Evolutionary conservation across 2,329 filamentous ascomycete species (phyloP), one percentile per base, ranked within the genome.

Genomic region (Dendryphion nanum): DNA sequence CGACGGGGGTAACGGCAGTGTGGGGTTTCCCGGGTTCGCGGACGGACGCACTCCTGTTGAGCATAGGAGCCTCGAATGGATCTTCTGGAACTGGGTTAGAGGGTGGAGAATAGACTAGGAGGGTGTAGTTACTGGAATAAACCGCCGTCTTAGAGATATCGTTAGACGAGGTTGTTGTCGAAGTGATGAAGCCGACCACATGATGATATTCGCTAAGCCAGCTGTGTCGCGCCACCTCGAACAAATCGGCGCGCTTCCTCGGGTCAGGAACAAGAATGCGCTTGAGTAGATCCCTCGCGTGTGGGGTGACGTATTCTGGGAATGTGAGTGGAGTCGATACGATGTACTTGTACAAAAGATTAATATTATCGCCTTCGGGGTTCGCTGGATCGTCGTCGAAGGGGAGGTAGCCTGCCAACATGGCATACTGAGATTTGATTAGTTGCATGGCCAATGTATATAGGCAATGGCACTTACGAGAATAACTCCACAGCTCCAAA

Each of bases 401-500:
- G 3, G 93, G 93, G 10, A 98, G 76, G 66, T 98, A 98, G 30
- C 93, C 93, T 26, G 93, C 93, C 55, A 98, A 77, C 93, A 98
- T 98, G 41, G 93, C 93, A 66, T 98, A 98, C 90, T 97, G 58
- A 15, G 18, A 12, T 3, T 4, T 16, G 33, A 29, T 56, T 43
- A 56, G 46, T 31, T 21, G 30, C 17, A 20, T 30, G 33, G n/a
- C 19, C 28, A 12, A n/a, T 33, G 16, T 7, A 26, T 12, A 17
- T 23, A 3, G 59, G 32, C 24, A 31, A 42, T 49, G 18, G 8
- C 15, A 21, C 88, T 70, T 77, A 96, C 91, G 77, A 98, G 67
- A 59, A 98, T 98, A 26, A 98, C 93, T 69, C 93, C 93, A 64
- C 93, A 98, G 67, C 93, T 97, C 93, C 93, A 98, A 23, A 98